Evolutionary conservation across 1,284 basidiomycete genomes (phyloP).

Genomic region (Papiliotrema terrestris): DNA sequence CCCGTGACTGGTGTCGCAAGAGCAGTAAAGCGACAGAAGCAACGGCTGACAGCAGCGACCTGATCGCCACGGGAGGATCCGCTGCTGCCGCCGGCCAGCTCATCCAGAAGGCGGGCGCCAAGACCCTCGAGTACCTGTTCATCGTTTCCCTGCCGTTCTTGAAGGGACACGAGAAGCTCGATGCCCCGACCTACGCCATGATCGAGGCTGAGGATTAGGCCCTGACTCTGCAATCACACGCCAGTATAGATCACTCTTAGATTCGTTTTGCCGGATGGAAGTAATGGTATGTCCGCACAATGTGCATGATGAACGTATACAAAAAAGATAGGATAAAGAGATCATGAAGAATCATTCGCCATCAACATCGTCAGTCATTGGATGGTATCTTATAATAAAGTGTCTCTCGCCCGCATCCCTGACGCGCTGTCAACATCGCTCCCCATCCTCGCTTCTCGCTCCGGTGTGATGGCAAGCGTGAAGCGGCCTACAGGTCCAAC

Average conservation of each 20-base stretch:
- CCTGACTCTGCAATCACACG: no score
- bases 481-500: slow-evolving; percentile 3
- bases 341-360: neutral
- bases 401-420: no score
- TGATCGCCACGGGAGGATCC: slow-evolving; percentile 96
- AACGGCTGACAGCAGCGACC: slow-evolving; percentile 54
- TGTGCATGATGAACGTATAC: no score
- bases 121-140: slow-evolving; percentile 89
- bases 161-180: slow-evolving; percentile 70
- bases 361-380: neutral
- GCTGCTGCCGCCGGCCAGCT: slow-evolving; percentile 92
- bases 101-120: slow-evolving; percentile 74
- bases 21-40: neutral
- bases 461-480: no score
- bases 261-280: no score
- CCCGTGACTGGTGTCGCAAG: neutral
- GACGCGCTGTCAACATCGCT: neutral
- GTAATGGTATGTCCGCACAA: no score
- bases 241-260: no score
- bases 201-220: slow-evolving; percentile 67
- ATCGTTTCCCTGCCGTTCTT: slow-evolving; percentile 85
- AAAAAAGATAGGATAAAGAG: neutral
- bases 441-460: no score
- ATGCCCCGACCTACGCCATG: slow-evolving; percentile 83
- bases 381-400: no score